Evolutionary conservation across 2,329 filamentous ascomycete genomes (phyloP), one percentile per base, ranked within the genome.

Genomic region (Aureobasidium musti): DNA sequence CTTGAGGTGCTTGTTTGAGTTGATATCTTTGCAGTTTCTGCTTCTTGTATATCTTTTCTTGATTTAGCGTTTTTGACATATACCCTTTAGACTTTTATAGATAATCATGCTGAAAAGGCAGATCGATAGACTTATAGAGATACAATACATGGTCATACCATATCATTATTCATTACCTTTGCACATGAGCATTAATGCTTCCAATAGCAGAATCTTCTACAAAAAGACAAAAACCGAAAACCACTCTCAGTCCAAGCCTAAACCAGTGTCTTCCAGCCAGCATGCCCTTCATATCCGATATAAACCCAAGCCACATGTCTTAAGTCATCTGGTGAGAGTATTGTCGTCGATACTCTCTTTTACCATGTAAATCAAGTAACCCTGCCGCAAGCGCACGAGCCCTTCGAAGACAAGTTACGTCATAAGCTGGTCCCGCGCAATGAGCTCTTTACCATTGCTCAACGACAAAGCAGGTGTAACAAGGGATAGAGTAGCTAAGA

Each of bases 61-160:
- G 2, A 3, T 50, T 35, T 53, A 28, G 45, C 30, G 8, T 47
- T 47, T 14, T 47, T 11, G 10, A 53, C 2, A 39, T 26, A 56
- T 56, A 56, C 52, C 52, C 52, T 21, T 17, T 56, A 39, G 33
- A 56, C 33, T 56, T 37, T 26, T 26, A 39, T 56, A 56, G 52
- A 56, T 13, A 8, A 56, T 56, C 21, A 6, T 23, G 35, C 33
- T n/a, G 2, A 3, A 7, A 19, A 52, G 49, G 28, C 28, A 6
- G 13, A 23, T 39, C 8, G 11, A 53, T 53, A 35, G 30, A 56
- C 7, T 35, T 1, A 54, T 37, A 54, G 30, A 54, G 6, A 37
- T 39, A 39, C 13, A 39, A 10, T 11, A 5, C 3, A 19, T 28
- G 26, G 17, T 30, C 14, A 7, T 13, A n/a, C n/a, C n/a, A n/a